Base-by-base conservation (phyloP, 176 grass and related monocot genomes). In the Carex kokanica region DNA sequence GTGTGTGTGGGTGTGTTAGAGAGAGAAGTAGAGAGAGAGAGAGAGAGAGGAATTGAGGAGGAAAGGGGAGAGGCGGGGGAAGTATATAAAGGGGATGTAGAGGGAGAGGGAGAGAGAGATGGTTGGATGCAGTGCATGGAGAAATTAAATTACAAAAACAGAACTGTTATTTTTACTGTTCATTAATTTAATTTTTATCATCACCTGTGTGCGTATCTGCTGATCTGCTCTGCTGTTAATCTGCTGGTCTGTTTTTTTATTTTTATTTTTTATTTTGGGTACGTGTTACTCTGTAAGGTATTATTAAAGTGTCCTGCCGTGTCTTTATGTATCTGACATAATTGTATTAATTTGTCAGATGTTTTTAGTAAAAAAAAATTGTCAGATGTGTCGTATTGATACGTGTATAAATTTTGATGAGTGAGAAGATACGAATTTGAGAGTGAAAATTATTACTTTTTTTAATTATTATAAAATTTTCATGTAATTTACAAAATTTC, bases 31-130 rank as follows among this genome's bases (percentile, higher is more conserved):
- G 5, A 34, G n/a, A n/a, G n/a, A n/a, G n/a, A n/a, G 65, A 83
- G 43, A n/a, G 17, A 81, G 45, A 2, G 64, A 32, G 55, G 69
- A 58, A 45, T 36, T 16, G 59, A 59, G 12, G 36, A 85, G 84
- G 70, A 70, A 69, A 73, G 51, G 17, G 4, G 41, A n/a, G 54
- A 14, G 25, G 1, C 23, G 38, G 21, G 4, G 54, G n/a, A 40
- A 21, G 34, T 13, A 31, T 92, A 87, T 92, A 92, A 90, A 85
- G 31, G 14, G 65, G 8, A 1, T 47, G 43, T 1, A 29, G 5
- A 63, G 74, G 67, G 13, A 45, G 1, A 25, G 79, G 24, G 43
- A 23, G 60, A 45, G 62, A 54, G 17, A 68, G 20, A 45, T 16
- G 17, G 17, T 29, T 60, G 80, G 86, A 89, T 85, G 38, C 86